Base-by-base conservation (phyloP, 2,329 filamentous ascomycete genomes). In the Claviceps humidiphila region DNA sequence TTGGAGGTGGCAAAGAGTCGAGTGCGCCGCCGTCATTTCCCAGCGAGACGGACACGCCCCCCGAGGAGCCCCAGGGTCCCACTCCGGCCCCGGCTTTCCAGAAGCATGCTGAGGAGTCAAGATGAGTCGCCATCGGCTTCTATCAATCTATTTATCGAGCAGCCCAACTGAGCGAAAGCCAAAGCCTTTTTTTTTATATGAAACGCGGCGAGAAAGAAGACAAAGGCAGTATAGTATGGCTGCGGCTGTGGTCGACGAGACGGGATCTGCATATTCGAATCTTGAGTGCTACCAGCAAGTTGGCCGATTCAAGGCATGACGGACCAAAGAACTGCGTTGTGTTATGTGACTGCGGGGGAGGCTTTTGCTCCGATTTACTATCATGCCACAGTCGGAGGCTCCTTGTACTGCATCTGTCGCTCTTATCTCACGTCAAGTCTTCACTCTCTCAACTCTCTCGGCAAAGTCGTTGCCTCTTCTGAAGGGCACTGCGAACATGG, bases 1-100 rank as follows among this genome's bases (percentile, higher is more conserved):
- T 98, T 68, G 78, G 83, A 59, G 78, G 77, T 54, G 73, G 71
- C 48, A 75, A 77, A 60, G 62, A 78, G 56, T 57, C 76, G 62
- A 78, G 76, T 60, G 73, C 80, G 16, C 80, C 83, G 51, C 75
- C 80, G 37, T 78, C 78, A 41, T 74, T 76, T 55, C 73, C 73
- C 22, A 63, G 66, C 42, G 71, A 69, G 58, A 70, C 73, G 24
- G 71, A 74, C 55, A 64, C 61, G 24, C 64, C 66, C 13, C 24
- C n/a, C n/a, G 64, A 64, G 51, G 66, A 67, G 14, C 62, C 66
- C 13, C 51, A 65, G 66, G 11, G 61, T 5, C 65, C 68, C 40
- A 53, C 68, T 14, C 69, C 70, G 3, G 61, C 68, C 46, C 68
- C 71, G 30, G 68, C 69, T 7, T 72, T 70, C 56, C 60, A 60